Evolutionary conservation across 2,329 filamentous ascomycete species (phyloP), one percentile per base, ranked within the genome.

Genomic region (Gaeumannomyces tritici): DNA sequence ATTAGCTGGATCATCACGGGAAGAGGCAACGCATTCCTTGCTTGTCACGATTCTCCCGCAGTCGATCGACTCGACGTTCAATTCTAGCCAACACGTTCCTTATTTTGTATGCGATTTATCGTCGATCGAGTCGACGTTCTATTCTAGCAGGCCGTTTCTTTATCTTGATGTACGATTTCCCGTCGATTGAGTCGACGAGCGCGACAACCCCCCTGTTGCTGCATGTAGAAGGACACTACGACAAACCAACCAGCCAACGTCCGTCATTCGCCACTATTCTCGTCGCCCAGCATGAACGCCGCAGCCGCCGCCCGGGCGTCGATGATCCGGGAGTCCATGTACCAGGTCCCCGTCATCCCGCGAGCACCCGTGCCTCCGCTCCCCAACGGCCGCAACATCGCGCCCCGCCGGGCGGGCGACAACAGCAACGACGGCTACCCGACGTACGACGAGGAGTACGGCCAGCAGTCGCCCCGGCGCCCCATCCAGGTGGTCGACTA

Each of bases 201-300:
- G 5, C 35, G 35, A 13, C 35, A 18, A n/a, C n/a, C n/a, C 35
- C 35, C 35, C 2, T 3, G 13, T 42, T 18, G 13, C 35, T 11
- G 31, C 35, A 42, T 42, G 35, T 42, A 42, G 35, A 42, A 51
- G 42, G 42, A 51, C 42, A n/a, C 42, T 24, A 42, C 35, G 13
- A 42, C 35, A 42, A 42, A 42, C 35, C 35, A 42, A 35, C 42
- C 42, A 21, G 21, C 6, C 18, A 33, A 11, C 31, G 2, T 51
- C 18, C n/a, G 42, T 11, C 42, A n/a, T 9, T 51, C 29, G 12
- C 13, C 3, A 31, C 11, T n/a, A 51, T 4, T 8, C 11, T n/a
- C 42, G 21, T 51, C 42, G 27, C 56, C 24, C 54, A 62, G 3
- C 21, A 62, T 62, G 61, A 62, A 62, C 55, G 61, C 61, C 55